phyloP scores from a whole-genome alignment of 176 grass and related monocot genomes.

The Chloris gayana region DNA sequence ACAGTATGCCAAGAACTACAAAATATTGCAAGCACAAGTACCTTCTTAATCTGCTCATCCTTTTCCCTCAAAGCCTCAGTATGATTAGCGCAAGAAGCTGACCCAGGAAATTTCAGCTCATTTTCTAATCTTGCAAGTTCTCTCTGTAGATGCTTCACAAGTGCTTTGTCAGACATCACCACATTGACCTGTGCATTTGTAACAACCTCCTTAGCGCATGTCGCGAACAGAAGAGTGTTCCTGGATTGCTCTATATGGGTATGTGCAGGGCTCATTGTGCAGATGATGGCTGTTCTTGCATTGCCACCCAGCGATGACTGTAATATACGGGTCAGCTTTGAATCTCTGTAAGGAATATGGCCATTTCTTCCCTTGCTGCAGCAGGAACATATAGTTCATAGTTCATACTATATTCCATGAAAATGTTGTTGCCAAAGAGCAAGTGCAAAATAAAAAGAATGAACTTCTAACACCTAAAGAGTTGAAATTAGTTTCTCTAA shows the following conservation, averaged over 20 bases:
- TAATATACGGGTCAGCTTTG: constrained; percentile 91
- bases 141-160: constrained; percentile 85
- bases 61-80: constrained; percentile 73
- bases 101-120: constrained; percentile 62
- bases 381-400: constrained; percentile 23
- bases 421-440: neutral
- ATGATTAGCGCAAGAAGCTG: constrained; percentile 46
- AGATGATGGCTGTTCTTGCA: constrained; percentile 89
- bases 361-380: constrained; percentile 91
- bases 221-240: constrained; percentile 93
- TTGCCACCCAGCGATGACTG: constrained; percentile 83
- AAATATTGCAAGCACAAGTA: constrained; percentile 22
- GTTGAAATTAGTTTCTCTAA: constrained; percentile 1
- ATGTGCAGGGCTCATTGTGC: constrained; percentile 91
- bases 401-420: constrained; percentile 24
- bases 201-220: constrained; percentile 85
- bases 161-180: constrained; percentile 92
- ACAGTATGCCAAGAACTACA: neutral
- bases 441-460: constrained; percentile 9
- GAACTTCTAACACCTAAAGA: constrained; percentile 20
- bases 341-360: constrained; percentile 92
- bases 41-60: constrained; percentile 89
- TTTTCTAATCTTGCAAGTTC: constrained; percentile 80
- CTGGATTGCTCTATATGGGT: constrained; percentile 90
- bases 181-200: constrained; percentile 97